phyloP scores from a whole-genome alignment of 2,329 filamentous ascomycete genomes.

The Beauveria pseudobassiana region DNA sequence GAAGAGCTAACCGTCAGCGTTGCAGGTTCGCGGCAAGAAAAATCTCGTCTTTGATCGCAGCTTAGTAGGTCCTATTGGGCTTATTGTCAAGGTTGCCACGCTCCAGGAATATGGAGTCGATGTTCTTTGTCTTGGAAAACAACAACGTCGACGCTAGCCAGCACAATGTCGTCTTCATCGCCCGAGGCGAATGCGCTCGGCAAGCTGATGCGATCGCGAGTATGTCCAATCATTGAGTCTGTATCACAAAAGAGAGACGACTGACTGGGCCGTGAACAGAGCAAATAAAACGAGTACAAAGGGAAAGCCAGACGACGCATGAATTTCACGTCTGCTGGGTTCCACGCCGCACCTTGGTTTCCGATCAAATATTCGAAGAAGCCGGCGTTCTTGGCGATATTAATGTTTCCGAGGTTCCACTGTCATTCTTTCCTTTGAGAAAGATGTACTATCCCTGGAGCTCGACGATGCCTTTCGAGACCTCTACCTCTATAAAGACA shows the following conservation, averaged over 20 bases:
- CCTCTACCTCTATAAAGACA: constrained; percentile 83
- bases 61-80: constrained; percentile 80
- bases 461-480: constrained; percentile 81
- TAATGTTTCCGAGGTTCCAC: constrained; percentile 75
- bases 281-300: constrained; percentile 83
- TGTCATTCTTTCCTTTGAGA: constrained; percentile 86
- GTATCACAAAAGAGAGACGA: constrained; percentile 17
- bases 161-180: constrained; percentile 90
- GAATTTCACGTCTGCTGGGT: constrained; percentile 98
- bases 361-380: constrained; percentile 86
- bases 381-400: constrained; percentile 89
- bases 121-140: constrained; percentile 91
- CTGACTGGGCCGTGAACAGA: constrained; percentile 43
- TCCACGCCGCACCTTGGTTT: constrained; percentile 82
- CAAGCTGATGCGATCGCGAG: constrained; percentile 83
- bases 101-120: constrained; percentile 97
- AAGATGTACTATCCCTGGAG: constrained; percentile 85
- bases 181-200: constrained; percentile 78
- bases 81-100: constrained; percentile 91
- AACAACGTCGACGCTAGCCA: constrained; percentile 91
- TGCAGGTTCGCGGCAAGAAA: constrained; percentile 94
- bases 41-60: constrained; percentile 90
- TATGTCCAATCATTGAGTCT: constrained; percentile 38
- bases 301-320: constrained; percentile 82
- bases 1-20: constrained; percentile 13